Percentiles rank a stretch among this genome's conserved stretches.
Conservation (phyloP, 805 yeast genomes). For the Suhomyces prunicola region DNA sequence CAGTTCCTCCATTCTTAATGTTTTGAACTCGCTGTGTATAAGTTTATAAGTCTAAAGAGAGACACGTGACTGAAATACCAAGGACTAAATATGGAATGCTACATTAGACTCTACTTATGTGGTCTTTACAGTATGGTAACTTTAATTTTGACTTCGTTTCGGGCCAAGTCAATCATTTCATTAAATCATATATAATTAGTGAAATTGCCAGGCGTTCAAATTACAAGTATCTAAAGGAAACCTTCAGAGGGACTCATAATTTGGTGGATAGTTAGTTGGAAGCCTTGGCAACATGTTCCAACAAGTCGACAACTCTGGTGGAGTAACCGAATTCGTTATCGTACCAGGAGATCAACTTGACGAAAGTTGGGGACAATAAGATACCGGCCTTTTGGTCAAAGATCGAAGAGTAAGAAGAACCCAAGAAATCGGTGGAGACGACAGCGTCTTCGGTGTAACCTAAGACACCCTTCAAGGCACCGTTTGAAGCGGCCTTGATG, state of each 20-base stretch:
- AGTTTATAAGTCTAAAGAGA: no score
- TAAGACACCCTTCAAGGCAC: slow-evolving; percentile 32
- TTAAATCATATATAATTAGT: slow-evolving; percentile 2
- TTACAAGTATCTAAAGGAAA: not conserved
- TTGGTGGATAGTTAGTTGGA: slow-evolving; percentile 14
- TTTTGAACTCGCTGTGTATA: not conserved
- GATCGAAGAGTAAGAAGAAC: slow-evolving; percentile 28
- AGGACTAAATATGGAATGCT: no score
- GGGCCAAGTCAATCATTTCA: slow-evolving; percentile 4
- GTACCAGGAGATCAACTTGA: slow-evolving; percentile 36
- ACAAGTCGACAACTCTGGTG: slow-evolving; percentile 35
- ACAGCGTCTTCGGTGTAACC: slow-evolving; percentile 37
- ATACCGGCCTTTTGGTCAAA: slow-evolving; percentile 36
- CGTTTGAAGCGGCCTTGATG: slow-evolving; percentile 30
- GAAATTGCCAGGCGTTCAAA: not conserved
- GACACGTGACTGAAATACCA: not conserved
- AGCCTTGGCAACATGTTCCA: slow-evolving; percentile 28
- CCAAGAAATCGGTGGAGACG: slow-evolving; percentile 32
- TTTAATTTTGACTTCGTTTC: not conserved
- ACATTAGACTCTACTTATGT: no score
- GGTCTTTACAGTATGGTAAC: not conserved
- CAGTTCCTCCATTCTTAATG: not conserved
- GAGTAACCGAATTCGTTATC: slow-evolving; percentile 38
- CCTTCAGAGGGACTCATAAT: slow-evolving; percentile 4
- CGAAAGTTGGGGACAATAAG: slow-evolving; percentile 34